Percentiles rank a stretch among this genome's conserved stretches.
Conservation (phyloP, 1,284 basidiomycete species). For the Athelia sp. region DNA sequence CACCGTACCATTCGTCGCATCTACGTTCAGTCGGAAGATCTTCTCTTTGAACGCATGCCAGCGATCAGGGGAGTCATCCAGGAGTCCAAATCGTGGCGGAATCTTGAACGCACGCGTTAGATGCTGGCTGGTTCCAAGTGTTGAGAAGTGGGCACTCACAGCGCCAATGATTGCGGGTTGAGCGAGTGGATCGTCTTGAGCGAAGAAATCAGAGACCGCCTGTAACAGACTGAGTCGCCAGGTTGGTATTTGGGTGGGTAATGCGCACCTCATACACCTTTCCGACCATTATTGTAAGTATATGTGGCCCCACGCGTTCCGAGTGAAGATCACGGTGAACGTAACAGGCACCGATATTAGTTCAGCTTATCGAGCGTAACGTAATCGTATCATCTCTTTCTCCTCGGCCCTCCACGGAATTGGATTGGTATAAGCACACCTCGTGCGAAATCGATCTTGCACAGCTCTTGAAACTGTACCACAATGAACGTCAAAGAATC, state of each 20-base stretch:
- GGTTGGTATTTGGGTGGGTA: no score
- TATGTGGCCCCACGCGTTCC: no score
- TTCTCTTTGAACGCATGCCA: conserved; percentile 33
- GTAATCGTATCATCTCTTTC: background rate
- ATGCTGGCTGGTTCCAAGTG: background rate
- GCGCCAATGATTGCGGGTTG: conserved; percentile 18
- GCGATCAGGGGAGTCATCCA: conserved; percentile 30
- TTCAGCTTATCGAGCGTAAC: background rate
- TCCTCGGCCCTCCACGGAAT: background rate
- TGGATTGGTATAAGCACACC: no score
- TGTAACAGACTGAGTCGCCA: conserved; percentile 4
- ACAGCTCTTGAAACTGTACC: background rate
- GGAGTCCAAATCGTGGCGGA: conserved; percentile 33
- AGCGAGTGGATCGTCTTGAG: conserved; percentile 22
- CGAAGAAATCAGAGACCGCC: conserved; percentile 27
- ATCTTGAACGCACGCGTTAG: background rate
- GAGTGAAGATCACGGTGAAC: no score
- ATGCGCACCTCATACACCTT: background rate
- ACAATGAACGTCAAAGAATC: conserved; percentile 31
- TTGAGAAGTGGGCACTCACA: conserved; percentile 12
- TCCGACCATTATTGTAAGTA: background rate
- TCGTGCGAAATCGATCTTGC: no score
- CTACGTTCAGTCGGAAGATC: conserved; percentile 28
- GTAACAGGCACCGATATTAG: no score
- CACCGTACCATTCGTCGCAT: conserved; percentile 18